Evolutionary conservation across 306 rosid genomes (phyloP).

Genomic region (Malus sylvestris): DNA sequence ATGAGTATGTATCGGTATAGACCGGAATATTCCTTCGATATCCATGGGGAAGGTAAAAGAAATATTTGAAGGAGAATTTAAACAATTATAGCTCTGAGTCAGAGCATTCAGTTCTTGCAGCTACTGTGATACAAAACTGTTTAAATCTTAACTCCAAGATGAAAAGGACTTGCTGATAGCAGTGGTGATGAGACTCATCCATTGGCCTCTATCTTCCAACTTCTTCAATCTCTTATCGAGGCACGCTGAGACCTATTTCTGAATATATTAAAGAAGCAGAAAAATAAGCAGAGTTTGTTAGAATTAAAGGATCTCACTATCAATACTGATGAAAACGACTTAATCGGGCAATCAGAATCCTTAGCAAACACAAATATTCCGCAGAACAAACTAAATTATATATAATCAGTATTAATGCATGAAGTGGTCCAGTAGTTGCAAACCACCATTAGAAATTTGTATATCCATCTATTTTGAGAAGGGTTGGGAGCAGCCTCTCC

Average conservation of each 20-base stretch:
- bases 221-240: conserved; percentile 43
- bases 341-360: neutral
- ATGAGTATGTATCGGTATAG: neutral
- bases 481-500: too few species aligned
- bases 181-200: conserved; percentile 19
- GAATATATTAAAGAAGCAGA: conserved; percentile 17
- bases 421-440: neutral
- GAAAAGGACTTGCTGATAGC: conserved; percentile 16
- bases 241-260: conserved; percentile 75
- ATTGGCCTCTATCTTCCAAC: conserved; percentile 24
- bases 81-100: conserved; percentile 18
- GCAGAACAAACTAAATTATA: neutral
- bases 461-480: neutral
- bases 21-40: too few species aligned
- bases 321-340: neutral
- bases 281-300: neutral
- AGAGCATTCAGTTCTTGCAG: conserved; percentile 29
- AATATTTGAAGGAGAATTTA: conserved; percentile 2
- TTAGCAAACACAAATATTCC: neutral
- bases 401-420: neutral
- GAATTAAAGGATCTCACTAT: too few species aligned
- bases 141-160: conserved; percentile 17
- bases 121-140: conserved; percentile 8
- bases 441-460: neutral
- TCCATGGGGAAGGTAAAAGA: neutral